Evolutionary conservation across 495 filamentous ascomycete genomes (phyloP), one percentile per base, ranked within the genome.

Genomic region (Aspergillus sparsus): DNA sequence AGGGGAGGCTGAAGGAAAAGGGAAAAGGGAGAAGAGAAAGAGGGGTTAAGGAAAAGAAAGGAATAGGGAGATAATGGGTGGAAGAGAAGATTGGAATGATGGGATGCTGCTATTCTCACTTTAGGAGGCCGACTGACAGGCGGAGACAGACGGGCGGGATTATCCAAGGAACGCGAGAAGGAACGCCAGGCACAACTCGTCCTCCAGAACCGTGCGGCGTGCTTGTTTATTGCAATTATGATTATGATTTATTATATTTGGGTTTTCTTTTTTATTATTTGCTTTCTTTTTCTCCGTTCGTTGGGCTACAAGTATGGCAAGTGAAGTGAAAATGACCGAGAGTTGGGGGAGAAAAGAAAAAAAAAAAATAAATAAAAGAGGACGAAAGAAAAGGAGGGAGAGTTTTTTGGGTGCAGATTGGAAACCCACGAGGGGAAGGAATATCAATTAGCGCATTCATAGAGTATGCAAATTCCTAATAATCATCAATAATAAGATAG

Each of bases 121-220:
- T 27, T 62, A 62, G 59, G 62, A 63, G 53, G 16, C 46, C 51
- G 56, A 55, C 63, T 64, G 65, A 64, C 65, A 64, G 65, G 65
- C 65, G 65, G 65, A 67, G 65, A 64, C 62, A 60, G 59, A 60
- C 61, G 64, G 64, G 57, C 57, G 63, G 63, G 60, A 57, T 62
- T 66, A 62, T 66, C 63, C 63, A 62, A 49, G 53, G 39, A 61
- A 59, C 57, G 57, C 63, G 60, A 63, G 57, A 57, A 62, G 53
- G 60, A 55, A 60, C 61, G 60, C 60, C 53, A 57, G 45, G 47
- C 49, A 58, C 47, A 52, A 21, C 52, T 50, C 44, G 27, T 45
- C n/a, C 57, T 49, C 44, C 42, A 42, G 33, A 47, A 58, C 55
- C 10, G 7, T 41, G 52, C 21, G 21, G 39, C 34, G n/a, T 21